Evolutionary conservation across 2,329 filamentous ascomycete genomes (phyloP), one percentile per base, ranked within the genome.

Genomic region (Neonectria magnoliae): DNA sequence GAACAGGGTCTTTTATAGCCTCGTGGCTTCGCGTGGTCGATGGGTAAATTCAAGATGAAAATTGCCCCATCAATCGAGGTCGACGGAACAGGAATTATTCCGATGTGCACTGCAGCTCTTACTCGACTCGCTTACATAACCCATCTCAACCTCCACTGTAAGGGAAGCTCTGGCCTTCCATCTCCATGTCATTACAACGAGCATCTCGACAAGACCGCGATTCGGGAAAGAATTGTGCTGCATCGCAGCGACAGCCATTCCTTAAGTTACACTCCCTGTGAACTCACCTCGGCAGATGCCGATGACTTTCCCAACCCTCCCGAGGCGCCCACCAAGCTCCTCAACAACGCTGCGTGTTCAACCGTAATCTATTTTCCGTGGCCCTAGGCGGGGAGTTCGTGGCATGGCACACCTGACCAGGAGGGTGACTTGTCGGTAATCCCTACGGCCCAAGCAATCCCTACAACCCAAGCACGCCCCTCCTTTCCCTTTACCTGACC

Each of bases 31-130:
- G 56, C 60, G 68, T 69, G 66, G 68, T 71, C 57, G 51, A 66
- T 66, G 14, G 62, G 55, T 64, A 68, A 67, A 68, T 71, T 68
- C 61, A 66, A 44, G 68, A 69, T 72, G 70, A 68, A 75, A 75
- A 75, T 71, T 72, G 71, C 65, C 69, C 70, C 45, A 50, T 66
- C 54, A 29, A 41, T 57, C 56, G 58, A 65, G 53, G 29, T 52
- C 31, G 10, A 4, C 68, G 72, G 72, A 68, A 61, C 51, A 72
- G 54, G 14, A 53, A 68, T 73, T 73, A 57, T 60, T 73, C 70
- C 72, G 71, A 27, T 18, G 20, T 4, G 7, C 41, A 50, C 8
- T 45, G 18, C 27, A 51, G 18, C 33, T 29, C 47, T 38, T 7
- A 20, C 5, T 14, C 36, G 11, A 31, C 14, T 4, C 11, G 68